Evolutionary conservation across 2,329 filamentous ascomycete genomes (phyloP).

Genomic region (Curvularia lunata): DNA sequence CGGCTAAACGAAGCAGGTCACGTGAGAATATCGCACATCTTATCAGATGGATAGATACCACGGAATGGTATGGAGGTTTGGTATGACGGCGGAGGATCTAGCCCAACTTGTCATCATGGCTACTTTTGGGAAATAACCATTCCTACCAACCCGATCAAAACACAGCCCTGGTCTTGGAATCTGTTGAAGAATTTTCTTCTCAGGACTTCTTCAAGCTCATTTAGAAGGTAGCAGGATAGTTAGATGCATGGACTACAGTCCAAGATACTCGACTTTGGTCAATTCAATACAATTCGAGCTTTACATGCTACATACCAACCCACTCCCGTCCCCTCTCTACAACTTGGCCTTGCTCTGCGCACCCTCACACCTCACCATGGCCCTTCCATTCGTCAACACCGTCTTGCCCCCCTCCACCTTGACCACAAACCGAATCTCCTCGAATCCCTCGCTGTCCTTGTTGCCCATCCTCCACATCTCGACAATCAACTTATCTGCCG

Average conservation of each 20-base stretch:
- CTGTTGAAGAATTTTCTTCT: neutral
- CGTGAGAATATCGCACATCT: constrained; percentile 20
- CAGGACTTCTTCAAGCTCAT: too few species aligned
- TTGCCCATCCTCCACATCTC: constrained; percentile 81
- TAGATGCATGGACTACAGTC: neutral
- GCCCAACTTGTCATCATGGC: constrained; percentile 11
- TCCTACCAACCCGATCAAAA: neutral
- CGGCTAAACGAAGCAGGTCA: neutral
- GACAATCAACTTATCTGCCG: constrained; percentile 80
- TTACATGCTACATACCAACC: too few species aligned
- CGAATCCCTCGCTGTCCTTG: constrained; percentile 67
- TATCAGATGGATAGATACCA: constrained; percentile 32
- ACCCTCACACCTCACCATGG: constrained; percentile 71
- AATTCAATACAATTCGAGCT: too few species aligned
- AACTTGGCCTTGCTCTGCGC: constrained; percentile 47
- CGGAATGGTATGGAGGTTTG: neutral
- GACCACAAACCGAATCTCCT: constrained; percentile 83
- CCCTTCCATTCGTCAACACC: constrained; percentile 84
- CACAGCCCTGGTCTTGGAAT: neutral
- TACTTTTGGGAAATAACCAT: too few species aligned
- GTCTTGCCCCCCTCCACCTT: constrained; percentile 81
- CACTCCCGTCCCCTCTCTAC: constrained; percentile 34
- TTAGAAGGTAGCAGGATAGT: neutral
- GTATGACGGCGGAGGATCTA: constrained; percentile 28
- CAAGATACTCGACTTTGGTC: too few species aligned